These are phyloP conservation scores for Termitomyces sp. DNA, from an alignment of 768 basidiomycete genomes.

Conservation along the genomic window DNA sequence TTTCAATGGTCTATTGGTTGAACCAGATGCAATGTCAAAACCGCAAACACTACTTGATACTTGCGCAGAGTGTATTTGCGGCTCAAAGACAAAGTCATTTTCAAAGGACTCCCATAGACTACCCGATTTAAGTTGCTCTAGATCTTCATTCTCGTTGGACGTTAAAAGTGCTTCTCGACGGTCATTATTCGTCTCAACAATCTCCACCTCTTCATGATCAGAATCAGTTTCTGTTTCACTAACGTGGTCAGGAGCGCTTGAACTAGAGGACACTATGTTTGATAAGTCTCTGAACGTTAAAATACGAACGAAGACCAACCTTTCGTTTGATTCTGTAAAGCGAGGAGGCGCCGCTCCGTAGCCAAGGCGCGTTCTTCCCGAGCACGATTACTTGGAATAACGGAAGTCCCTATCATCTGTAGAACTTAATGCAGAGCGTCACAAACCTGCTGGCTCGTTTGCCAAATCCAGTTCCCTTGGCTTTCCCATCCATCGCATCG, in stretches of 20 bases:
- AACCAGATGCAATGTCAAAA: background rate
- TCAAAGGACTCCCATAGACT: conserved; percentile 43
- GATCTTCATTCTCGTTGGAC: conserved; percentile 40
- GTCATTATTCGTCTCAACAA: conserved; percentile 40
- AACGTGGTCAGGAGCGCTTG: conserved; percentile 1
- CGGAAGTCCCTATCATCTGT: background rate
- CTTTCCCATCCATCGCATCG: conserved; percentile 29
- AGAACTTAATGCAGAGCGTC: background rate
- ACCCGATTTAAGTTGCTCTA: conserved; percentile 37
- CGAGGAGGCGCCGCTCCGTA: conserved; percentile 58
- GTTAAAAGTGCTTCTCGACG: conserved; percentile 52
- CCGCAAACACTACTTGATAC: conserved; percentile 19
- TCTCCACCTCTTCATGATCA: conserved; percentile 28
- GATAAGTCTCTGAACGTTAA: background rate
- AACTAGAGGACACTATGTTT: conserved; percentile 1
- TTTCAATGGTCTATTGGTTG: background rate
- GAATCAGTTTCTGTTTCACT: conserved; percentile 27
- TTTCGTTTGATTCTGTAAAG: conserved; percentile 34
- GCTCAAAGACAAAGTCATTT: conserved; percentile 46
- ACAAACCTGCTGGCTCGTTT: conserved; percentile 66
- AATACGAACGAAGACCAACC: conserved; percentile 12
- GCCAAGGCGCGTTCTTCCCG: conserved; percentile 77
- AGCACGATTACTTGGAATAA: conserved; percentile 62
- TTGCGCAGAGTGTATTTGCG: conserved; percentile 3
- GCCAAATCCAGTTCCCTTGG: conserved; percentile 59